Percentiles rank a stretch among this genome's conserved stretches.
Conservation (phyloP, 345 rosid species). For the Lagerstroemia speciosa region DNA sequence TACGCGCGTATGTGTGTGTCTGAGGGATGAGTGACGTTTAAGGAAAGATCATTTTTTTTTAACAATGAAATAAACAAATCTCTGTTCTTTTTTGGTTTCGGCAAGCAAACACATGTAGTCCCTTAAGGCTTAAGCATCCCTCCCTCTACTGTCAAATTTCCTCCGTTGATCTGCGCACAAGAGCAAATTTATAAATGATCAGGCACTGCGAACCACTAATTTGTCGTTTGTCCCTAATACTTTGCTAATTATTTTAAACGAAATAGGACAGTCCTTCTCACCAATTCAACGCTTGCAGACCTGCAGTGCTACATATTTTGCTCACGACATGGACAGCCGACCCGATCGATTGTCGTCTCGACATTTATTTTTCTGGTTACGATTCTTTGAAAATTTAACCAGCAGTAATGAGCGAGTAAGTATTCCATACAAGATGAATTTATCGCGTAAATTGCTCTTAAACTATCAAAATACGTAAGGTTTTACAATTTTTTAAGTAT, state of each 20-base stretch:
- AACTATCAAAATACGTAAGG: too few species aligned
- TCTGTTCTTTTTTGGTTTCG: neutral
- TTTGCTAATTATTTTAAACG: neutral
- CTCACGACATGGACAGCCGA: neutral
- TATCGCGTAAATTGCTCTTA: too few species aligned
- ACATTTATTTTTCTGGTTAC: too few species aligned
- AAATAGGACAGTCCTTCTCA: neutral
- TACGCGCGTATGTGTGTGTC: neutral
- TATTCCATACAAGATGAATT: too few species aligned
- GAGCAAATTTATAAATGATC: neutral
- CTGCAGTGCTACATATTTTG: neutral
- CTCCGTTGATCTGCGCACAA: too few species aligned
- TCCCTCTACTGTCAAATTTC: too few species aligned
- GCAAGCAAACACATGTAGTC: neutral
- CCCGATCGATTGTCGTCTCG: too few species aligned
- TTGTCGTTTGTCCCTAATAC: neutral
- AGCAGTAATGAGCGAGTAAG: too few species aligned
- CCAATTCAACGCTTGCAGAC: too few species aligned
- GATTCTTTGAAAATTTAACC: too few species aligned
- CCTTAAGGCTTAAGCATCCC: too few species aligned
- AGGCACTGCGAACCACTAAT: neutral
- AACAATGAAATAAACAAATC: neutral
- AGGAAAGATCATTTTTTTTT: neutral
- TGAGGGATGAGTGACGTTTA: slow-evolving; percentile 7
- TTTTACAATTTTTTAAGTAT: too few species aligned